Evolutionary conservation across 2,329 filamentous ascomycete genomes (phyloP), one percentile per base, ranked within the genome.

Genomic region (Clarireedia homoeocarpa): DNA sequence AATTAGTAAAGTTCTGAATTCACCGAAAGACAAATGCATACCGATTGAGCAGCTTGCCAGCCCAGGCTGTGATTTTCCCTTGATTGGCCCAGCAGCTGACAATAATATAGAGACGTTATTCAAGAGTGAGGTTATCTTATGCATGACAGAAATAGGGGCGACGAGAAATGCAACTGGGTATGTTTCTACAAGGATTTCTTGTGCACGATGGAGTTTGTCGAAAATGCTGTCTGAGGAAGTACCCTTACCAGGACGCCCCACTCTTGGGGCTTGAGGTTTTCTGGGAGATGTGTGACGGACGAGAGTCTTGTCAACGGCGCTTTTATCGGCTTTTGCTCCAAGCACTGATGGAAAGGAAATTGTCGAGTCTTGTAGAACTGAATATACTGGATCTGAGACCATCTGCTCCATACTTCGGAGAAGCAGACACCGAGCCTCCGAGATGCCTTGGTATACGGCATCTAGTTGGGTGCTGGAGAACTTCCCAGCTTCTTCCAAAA

Each of bases 321-420:
- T 61, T 30, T 63, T 56, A n/a, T 54, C 65, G 2, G 34, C 12
- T 42, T 64, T 69, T 1, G 51, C 38, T 10, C 62, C 62, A 7
- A 61, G 46, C 2, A 92, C 76, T 0, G 89, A 84, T 1, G 91
- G 90, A 58, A 92, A 86, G 0, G 91, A 95, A 26, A 96, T 84
- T 0, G 91, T 96, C 0, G 94, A 96, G 65, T 99, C 94, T 47
- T 92, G 89, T 15, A 97, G 80, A 9, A 92, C 88, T 17, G 89
- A 95, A 70, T 92, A 95, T 3, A 94, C 86, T 2, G 91, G 85
- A 70, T 96, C 89, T 4, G 81, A 79, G 12, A 84, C 80, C 75
- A 96, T 88, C 65, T 86, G 79, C 48, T 86, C 82, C 64, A 87
- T 77, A 59, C 85, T 87, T 69, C 86, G 80, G 15, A 82, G 78